Conservation (phyloP, 345 rosid genomes). For the Dimocarpus longan region DNA sequence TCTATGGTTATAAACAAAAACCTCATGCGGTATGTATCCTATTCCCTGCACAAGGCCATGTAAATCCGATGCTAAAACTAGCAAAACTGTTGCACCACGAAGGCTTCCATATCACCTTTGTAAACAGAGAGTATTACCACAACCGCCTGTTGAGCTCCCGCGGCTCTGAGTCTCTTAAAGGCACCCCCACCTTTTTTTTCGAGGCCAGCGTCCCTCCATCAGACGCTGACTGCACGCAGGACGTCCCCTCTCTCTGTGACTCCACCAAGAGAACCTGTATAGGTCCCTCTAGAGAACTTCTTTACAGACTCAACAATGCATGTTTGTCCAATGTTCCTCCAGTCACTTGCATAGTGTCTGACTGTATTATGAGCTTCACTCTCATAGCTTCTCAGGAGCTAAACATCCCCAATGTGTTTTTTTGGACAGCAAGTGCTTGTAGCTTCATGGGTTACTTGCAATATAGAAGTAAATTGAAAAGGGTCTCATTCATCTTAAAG, state of each 20-base stretch:
- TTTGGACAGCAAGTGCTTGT: not conserved
- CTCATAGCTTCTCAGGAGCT: not conserved
- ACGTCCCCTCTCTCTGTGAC: conserved; percentile 31
- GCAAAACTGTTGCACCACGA: conserved; percentile 43
- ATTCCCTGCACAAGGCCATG: conserved; percentile 52
- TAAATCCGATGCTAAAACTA: conserved; percentile 42
- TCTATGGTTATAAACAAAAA: not conserved
- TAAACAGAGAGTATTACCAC: conserved; percentile 42
- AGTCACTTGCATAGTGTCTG: not conserved
- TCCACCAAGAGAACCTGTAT: conserved; percentile 27
- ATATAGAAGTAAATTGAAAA: not conserved
- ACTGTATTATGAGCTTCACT: not conserved
- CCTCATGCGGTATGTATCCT: conserved; percentile 46
- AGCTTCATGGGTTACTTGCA: not conserved
- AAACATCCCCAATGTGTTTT: not conserved
- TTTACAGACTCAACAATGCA: conserved; percentile 24
- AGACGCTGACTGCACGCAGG: conserved; percentile 30
- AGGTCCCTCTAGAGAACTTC: conserved; percentile 28
- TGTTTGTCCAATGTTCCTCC: not conserved
- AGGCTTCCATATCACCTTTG: conserved; percentile 50
- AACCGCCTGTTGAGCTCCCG: conserved; percentile 32
- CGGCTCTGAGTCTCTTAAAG: conserved; percentile 30
- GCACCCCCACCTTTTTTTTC: conserved; percentile 33
- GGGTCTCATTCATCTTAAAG: not conserved
- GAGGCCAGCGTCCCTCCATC: conserved; percentile 35